Base-by-base conservation (phyloP, 768 basidiomycete species). In the Phaeotremella skinneri region DNA sequence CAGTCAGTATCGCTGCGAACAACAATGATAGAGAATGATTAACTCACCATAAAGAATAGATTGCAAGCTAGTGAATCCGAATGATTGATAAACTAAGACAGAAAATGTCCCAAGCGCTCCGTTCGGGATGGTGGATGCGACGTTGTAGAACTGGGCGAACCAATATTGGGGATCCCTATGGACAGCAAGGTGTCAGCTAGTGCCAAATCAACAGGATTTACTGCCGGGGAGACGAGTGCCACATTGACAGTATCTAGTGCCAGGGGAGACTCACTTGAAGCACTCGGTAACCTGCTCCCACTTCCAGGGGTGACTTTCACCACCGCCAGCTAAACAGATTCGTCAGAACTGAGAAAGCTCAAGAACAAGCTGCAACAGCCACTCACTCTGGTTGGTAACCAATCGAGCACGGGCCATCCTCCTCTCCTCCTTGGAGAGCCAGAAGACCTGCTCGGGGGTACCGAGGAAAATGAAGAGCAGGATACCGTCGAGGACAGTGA, bases 401-500 rank as follows among this genome's bases (percentile, higher is more conserved):
- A 65, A 52, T 6, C 64, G 51, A 14, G 60, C 60, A 29, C 57
- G 39, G 11, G 67, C 70, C 65, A 67, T 67, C n/a, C 26, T 52
- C 59, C 63, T 64, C 52, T 69, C 55, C 23, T 66, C 56, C 27
- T 52, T 54, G 32, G 39, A 48, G 9, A 72, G 56, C 70, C 70
- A 72, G 39, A 55, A 61, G 13, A 72, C 67, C 34, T 68, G 63
- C 23, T 49, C 55, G 16, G 70, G 70, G 4, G 61, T 69, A 11
- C 70, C 70, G 26, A 72, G 50, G 34, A 71, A 57, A 60, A 64
- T 39, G 52, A 66, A 58, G 16, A 64, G 59, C 17, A 66, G 43
- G 21, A 68, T 25, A n/a, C 60, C 57, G 32, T 54, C 59, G n/a
- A 64, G 47, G 43, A 67, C 37, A 20, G 70, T 72, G 4, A 61